Conservation (phyloP, 2,329 filamentous ascomycete species). For the Trichoderma oligosporum region DNA sequence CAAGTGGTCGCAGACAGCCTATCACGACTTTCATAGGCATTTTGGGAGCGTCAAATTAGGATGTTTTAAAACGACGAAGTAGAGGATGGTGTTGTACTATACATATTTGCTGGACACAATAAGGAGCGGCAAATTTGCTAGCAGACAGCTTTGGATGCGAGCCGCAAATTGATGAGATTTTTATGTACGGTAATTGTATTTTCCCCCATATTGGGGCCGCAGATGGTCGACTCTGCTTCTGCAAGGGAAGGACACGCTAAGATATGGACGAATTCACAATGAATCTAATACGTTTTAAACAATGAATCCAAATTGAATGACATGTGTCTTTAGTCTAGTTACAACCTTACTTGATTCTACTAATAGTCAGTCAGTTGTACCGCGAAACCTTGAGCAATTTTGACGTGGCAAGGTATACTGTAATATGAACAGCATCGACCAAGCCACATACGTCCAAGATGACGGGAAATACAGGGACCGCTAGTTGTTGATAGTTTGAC, state of each 20-base stretch:
- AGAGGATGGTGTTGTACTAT: constrained; percentile 18
- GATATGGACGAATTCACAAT: not conserved
- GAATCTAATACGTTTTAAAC: not conserved
- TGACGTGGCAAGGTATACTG: too few species aligned
- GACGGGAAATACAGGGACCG: constrained; percentile 11
- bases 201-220: not conserved
- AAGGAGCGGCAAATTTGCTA: constrained; percentile 10
- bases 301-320: not conserved
- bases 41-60: constrained; percentile 14
- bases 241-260: not conserved
- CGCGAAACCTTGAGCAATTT: too few species aligned
- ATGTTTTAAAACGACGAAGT: constrained; percentile 6
- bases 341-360: not conserved
- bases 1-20: constrained; percentile 3
- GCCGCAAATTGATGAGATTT: constrained; percentile 6
- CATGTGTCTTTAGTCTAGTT: not conserved
- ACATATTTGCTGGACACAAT: constrained; percentile 13
- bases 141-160: constrained; percentile 13
- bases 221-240: not conserved
- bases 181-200: not conserved
- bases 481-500: not conserved
- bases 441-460: not conserved
- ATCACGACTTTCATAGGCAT: constrained; percentile 3
- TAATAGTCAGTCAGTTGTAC: not conserved
- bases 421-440: too few species aligned